These are phyloP conservation scores for Coffea eugenioides DNA, from an alignment of 257 asterid species.

Conservation along the genomic window DNA sequence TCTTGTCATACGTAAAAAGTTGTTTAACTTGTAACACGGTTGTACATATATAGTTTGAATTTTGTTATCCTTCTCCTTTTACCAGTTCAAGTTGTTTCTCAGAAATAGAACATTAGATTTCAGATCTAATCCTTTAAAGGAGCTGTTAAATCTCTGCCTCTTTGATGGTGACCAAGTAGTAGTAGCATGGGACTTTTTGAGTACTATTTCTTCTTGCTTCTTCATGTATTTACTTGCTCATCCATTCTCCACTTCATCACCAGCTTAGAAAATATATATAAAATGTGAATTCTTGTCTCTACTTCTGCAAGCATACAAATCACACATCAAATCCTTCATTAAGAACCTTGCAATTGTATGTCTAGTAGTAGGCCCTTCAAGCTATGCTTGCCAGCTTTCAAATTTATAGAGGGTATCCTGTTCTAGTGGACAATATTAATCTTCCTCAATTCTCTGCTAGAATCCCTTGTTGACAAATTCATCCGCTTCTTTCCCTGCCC, in stretches of 20 bases:
- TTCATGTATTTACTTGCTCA: background rate
- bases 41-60: constrained; percentile 72
- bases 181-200: constrained; percentile 16
- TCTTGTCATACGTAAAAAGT: constrained; percentile 50
- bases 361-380: constrained; percentile 40
- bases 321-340: constrained; percentile 52
- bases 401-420: constrained; percentile 7
- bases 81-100: constrained; percentile 3
- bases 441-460: background rate
- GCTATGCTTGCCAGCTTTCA: constrained; percentile 53
- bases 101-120: constrained; percentile 33
- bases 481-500: background rate
- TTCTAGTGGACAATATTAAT: constrained; percentile 5
- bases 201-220: constrained; percentile 25
- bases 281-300: constrained; percentile 19
- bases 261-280: background rate
- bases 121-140: constrained; percentile 36
- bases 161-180: constrained; percentile 59
- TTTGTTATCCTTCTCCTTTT: constrained; percentile 32
- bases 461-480: constrained; percentile 20
- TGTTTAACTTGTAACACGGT: constrained; percentile 62
- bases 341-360: constrained; percentile 28
- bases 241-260: background rate
- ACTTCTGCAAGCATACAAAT: constrained; percentile 34
- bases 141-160: constrained; percentile 45